Percentiles rank a stretch among this genome's conserved stretches.
Evolutionary conservation across 805 yeast genomes (phyloP).

Genomic region (Priceomyces haplophilus): DNA sequence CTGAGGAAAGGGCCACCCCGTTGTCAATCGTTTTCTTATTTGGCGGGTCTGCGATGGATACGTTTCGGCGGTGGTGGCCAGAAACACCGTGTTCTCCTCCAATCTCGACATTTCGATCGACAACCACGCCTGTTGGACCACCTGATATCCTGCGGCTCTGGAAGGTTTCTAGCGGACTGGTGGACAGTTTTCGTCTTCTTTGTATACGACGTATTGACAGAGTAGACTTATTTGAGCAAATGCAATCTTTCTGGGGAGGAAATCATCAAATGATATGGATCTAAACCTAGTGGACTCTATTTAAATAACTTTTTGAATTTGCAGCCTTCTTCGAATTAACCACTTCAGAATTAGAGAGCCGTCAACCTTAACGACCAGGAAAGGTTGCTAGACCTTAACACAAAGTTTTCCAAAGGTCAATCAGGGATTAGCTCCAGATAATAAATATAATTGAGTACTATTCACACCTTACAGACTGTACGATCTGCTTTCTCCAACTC

Average conservation of each 20-base stretch:
- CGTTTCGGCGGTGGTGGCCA: background rate
- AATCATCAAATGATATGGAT: conserved; percentile 84
- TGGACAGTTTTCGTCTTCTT: conserved; percentile 20
- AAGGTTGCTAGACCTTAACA: no score
- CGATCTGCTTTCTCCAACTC: conserved; percentile 80
- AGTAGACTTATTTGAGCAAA: conserved; percentile 74
- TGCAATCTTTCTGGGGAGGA: conserved; percentile 89
- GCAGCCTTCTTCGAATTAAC: conserved; percentile 60
- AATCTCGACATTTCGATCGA: background rate
- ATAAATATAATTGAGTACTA: no score
- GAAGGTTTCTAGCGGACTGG: background rate
- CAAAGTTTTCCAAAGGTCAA: no score
- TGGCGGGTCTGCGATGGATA: conserved; percentile 1
- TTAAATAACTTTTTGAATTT: conserved; percentile 52
- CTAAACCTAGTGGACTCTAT: conserved; percentile 84
- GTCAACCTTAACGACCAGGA: no score
- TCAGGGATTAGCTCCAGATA: no score
- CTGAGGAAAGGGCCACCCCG: background rate
- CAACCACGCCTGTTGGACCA: background rate
- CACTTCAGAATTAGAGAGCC: conserved; percentile 69
- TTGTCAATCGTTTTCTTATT: background rate
- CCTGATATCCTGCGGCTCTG: background rate
- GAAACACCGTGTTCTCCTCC: background rate
- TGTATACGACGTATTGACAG: conserved; percentile 86
- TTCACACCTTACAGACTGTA: conserved; percentile 85